These are phyloP conservation scores for Saxophila tyrrhenica DNA, from an alignment of 495 filamentous ascomycete genomes.

Conservation along the genomic window DNA sequence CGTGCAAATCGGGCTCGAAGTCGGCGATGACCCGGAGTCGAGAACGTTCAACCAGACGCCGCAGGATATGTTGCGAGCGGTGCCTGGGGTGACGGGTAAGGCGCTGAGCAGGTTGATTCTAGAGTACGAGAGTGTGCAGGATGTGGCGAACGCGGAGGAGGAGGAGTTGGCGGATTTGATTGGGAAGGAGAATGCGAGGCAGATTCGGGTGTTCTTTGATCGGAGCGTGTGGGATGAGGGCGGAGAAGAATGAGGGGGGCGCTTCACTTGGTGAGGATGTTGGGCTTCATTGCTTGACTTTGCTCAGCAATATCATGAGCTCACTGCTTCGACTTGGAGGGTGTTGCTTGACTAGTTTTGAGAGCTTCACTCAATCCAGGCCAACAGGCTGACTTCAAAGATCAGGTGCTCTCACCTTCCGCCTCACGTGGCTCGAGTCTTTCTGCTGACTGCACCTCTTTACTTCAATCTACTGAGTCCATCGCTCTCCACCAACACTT, in stretches of 20 bases:
- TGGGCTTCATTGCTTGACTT: background rate
- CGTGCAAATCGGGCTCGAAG: conserved; percentile 67
- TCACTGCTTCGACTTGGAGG: no score
- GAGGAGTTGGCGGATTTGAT: conserved; percentile 61
- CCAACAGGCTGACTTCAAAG: no score
- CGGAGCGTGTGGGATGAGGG: conserved; percentile 57
- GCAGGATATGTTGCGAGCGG: conserved; percentile 76
- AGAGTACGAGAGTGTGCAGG: conserved; percentile 63
- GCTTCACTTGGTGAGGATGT: background rate
- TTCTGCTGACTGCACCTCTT: no score
- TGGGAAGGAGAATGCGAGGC: conserved; percentile 66
- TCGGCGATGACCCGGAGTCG: conserved; percentile 46
- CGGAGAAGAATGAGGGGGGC: conserved; percentile 2
- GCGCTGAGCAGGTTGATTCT: conserved; percentile 58
- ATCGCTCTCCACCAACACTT: no score
- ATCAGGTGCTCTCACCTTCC: no score
- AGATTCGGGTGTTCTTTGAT: conserved; percentile 75
- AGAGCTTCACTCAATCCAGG: no score
- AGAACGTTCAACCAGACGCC: conserved; percentile 53
- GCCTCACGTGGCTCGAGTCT: no score
- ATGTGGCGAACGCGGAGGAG: conserved; percentile 76
- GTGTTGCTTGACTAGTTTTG: no score
- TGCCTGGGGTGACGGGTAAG: conserved; percentile 77
- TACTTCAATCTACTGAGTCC: no score
- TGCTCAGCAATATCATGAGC: no score